These are phyloP conservation scores for Mimosa bimucronata DNA, from an alignment of 306 rosid genomes.

Conservation along the genomic window DNA sequence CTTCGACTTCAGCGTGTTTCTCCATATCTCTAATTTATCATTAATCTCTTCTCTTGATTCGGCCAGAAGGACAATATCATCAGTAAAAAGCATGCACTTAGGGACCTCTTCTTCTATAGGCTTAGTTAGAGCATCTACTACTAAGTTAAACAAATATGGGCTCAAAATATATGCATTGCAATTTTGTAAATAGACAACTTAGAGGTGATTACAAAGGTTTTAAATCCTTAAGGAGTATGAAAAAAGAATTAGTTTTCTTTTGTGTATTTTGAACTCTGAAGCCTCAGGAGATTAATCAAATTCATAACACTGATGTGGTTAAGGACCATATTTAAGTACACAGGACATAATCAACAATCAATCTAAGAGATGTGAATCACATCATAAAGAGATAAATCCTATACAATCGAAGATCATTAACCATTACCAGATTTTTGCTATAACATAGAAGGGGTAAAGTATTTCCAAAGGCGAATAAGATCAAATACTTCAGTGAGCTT, in stretches of 20 bases:
- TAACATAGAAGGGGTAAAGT: conserved; percentile 22
- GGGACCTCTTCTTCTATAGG: too few species aligned
- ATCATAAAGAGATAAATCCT: background rate
- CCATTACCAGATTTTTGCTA: conserved; percentile 12
- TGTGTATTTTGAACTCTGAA: background rate
- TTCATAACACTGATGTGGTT: conserved; percentile 9
- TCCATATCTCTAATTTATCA: too few species aligned
- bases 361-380: conserved; percentile 14
- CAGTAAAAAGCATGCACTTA: too few species aligned
- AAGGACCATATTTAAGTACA: conserved; percentile 20
- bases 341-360: background rate
- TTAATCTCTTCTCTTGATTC: too few species aligned
- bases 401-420: conserved; percentile 26
- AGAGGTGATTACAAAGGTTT: conserved; percentile 1
- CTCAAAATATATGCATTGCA: too few species aligned
- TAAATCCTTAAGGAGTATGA: background rate
- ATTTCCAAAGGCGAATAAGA: conserved; percentile 1
- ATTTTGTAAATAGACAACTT: too few species aligned
- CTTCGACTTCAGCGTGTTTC: too few species aligned
- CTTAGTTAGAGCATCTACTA: too few species aligned
- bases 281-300: conserved; percentile 21
- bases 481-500: conserved; percentile 24
- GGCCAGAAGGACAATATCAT: too few species aligned
- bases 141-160: too few species aligned
- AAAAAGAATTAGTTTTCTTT: conserved; percentile 8